A percentile compares a stretch with the other conserved stretches of the same genome.
Evolutionary conservation across 75 land plant species (phyloP).

Genomic region (Picea sitchensis): DNA sequence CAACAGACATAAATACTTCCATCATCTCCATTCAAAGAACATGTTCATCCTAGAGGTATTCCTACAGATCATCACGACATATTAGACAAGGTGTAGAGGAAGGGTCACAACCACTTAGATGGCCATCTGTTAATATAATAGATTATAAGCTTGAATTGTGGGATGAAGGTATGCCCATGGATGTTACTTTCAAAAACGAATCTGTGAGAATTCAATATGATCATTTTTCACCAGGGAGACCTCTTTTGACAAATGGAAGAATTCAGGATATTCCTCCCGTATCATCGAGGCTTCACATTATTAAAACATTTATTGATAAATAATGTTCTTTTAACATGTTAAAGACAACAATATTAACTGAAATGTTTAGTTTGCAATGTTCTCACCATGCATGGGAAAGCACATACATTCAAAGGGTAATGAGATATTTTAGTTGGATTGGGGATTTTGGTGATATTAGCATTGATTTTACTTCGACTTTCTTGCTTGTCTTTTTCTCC

Average conservation of each 20-base stretch:
- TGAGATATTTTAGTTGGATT: slow-evolving; percentile 25
- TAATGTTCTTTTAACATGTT: slow-evolving; percentile 3
- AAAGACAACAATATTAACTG: slow-evolving; percentile 33
- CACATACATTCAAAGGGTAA: slow-evolving; percentile 40
- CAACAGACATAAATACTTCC: too few relatives aligned
- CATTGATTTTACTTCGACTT: slow-evolving; percentile 79
- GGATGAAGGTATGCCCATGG: not conserved
- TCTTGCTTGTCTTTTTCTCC: too few relatives aligned
- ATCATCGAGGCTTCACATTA: not conserved
- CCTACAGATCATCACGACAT: not conserved
- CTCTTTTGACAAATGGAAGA: slow-evolving; percentile 1
- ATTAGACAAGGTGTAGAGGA: not conserved
- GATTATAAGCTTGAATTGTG: not conserved
- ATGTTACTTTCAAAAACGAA: not conserved
- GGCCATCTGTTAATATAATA: not conserved
- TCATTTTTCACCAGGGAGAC: too few relatives aligned
- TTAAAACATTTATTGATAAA: not conserved
- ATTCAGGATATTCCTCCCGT: not conserved
- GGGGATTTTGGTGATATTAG: slow-evolving; percentile 84
- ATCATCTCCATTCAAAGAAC: too few relatives aligned
- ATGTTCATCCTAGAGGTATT: not conserved
- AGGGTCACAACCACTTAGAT: not conserved
- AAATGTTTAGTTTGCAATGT: slow-evolving; percentile 35
- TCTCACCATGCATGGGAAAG: slow-evolving; percentile 49
- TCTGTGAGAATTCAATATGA: slow-evolving; percentile 5